Base-by-base conservation (phyloP, 2,329 filamentous ascomycete genomes). In the Ceratocystis ficicola region DNA sequence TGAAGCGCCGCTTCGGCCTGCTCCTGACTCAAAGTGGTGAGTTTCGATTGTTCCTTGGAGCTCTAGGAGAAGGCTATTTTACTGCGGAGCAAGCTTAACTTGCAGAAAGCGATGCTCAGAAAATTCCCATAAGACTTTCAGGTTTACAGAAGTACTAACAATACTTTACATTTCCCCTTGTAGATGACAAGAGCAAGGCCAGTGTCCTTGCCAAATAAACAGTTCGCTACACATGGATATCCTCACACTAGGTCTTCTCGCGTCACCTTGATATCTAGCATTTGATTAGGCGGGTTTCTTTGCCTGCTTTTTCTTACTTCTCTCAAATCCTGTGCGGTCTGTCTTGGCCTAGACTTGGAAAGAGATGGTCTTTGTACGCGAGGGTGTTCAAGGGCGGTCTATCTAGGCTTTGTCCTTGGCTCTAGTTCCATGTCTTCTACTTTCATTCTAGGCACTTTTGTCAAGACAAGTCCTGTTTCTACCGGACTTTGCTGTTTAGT, bases 1-100 rank as follows among this genome's bases (percentile, higher is more conserved):
- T 97, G 73, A 96, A 96, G 86, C 91, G 89, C 80, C 84, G 94
- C 73, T 97, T 95, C 74, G 87, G 87, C 62, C 82, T 96, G 69
- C 84, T 97, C 69, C 79, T 96, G 75, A 94, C 89, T 65, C 90
- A 95, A 81, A 87, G 80, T 75, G 79, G 81, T 83, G 70, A 69
- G 79, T 78, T 63, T 70, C 50, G 6, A 44, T 36, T 55, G 52
- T 25, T 28, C 46, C 32, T n/a, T 20, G 6, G 36, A 7, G 17
- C 32, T 44, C 5, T 20, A 59, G 10, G 6, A 8, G 15, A 6
- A 12, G 2, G 48, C 22, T n/a, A 5, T 22, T 52, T n/a, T 7
- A 20, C 17, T 52, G 6, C 48, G 48, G 8, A 3, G 48, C 22
- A 52, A 17, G 22, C 36, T 41, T 41, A 12, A 41, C 36, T 15